Base-by-base conservation (phyloP, 345 rosid genomes). In the Rubroshorea leprosula region DNA sequence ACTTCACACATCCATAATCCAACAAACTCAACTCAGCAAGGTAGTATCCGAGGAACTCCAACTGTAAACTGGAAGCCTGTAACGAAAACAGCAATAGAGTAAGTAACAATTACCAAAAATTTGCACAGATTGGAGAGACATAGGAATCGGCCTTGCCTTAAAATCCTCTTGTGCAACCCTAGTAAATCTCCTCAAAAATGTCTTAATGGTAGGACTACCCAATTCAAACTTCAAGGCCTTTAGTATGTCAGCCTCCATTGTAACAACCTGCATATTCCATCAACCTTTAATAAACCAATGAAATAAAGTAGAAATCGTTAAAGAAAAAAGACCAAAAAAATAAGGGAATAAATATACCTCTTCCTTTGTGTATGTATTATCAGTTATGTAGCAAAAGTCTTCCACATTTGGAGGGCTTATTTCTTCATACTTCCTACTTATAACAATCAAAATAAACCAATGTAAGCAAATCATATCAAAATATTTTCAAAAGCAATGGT, bases 371-470 rank as follows among this genome's bases (percentile, higher is more conserved):
- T 79, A 86, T 4, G 90, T 74, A 64, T 86, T 83, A 51, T 86
- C 95, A 1, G 95, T 86, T 46, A 81, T 74, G 50, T 81, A 81
- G 65, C 84, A 83, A 61, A 86, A 86, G 23, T 86, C 90, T 49
- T 81, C 90, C 51, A 81, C 78, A 50, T 68, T 72, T 44, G 90
- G 90, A 57, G 88, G 86, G 61, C 23, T 73, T 55, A 83, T 82
- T 74, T 86, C 95, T 73, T 86, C 88, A 43, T 83, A 80, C 68
- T 86, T 83, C 51, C 94, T 86, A 68, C 56, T 46, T 21, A 44
- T 44, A 27, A 22, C 55, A 60, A 54, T 54, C 29, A 13, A 48
- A 59, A 6, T 45, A 47, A 52, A n/a, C 20, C 56, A 54, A 51
- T 61, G 19, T 27, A 18, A 13, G 50, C 5, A 35, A 35, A 35